phyloP scores from a whole-genome alignment of 495 filamentous ascomycete species.

The Podospora appendiculata region DNA sequence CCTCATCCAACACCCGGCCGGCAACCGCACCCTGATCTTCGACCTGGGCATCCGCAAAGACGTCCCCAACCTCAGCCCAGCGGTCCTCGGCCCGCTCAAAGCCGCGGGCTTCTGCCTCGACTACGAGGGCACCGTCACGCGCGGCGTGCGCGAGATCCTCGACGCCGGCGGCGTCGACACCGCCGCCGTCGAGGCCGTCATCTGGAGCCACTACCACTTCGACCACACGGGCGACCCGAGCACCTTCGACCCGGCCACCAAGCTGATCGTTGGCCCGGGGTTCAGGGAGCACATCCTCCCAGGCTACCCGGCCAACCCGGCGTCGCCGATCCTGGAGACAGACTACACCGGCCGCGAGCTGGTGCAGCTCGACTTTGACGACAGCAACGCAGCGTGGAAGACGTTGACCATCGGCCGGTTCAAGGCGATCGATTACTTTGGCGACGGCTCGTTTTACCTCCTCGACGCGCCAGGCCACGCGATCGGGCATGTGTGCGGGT shows the following conservation, averaged over 20 bases:
- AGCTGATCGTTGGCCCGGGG: conserved; percentile 50
- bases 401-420: conserved; percentile 39
- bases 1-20: conserved; percentile 42
- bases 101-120: conserved; percentile 1
- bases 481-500: conserved; percentile 47
- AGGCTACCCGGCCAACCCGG: conserved; percentile 40
- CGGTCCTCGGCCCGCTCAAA: conserved; percentile 17
- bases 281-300: conserved; percentile 40
- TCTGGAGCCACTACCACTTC: conserved; percentile 55
- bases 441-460: conserved; percentile 52
- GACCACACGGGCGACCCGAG: conserved; percentile 53
- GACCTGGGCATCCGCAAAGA: conserved; percentile 53
- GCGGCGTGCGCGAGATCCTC: conserved; percentile 44
- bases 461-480: conserved; percentile 50
- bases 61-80: conserved; percentile 34
- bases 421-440: conserved; percentile 52
- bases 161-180: conserved; percentile 36
- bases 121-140: conserved; percentile 28
- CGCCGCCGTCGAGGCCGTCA: conserved; percentile 44
- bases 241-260: conserved; percentile 40
- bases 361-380: conserved; percentile 37
- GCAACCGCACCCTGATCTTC: conserved; percentile 42
- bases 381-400: background rate
- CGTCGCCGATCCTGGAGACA: conserved; percentile 32
- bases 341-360: conserved; percentile 35